phyloP scores from a whole-genome alignment of 2,329 filamentous ascomycete species.

The Trichoderma sp. region DNA sequence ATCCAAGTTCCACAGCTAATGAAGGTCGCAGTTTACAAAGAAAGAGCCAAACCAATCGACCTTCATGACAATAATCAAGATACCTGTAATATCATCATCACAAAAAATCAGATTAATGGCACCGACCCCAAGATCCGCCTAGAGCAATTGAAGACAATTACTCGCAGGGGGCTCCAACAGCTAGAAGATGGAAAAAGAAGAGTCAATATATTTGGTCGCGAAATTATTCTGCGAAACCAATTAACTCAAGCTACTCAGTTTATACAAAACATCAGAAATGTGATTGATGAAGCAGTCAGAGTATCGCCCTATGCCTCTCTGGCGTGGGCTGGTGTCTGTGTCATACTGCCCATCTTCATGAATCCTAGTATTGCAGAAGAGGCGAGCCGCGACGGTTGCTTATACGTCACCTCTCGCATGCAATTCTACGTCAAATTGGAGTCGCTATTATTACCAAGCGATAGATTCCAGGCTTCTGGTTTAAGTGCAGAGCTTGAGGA shows the following conservation, averaged over 20 bases:
- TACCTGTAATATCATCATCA: rapidly evolving
- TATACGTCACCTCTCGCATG: neutral
- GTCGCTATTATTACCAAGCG: neutral
- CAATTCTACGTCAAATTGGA: neutral
- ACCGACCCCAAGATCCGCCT: rapidly evolving
- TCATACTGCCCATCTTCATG: neutral
- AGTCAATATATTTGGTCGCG: neutral
- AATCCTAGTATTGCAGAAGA: neutral
- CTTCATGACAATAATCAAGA: neutral
- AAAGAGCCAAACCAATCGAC: neutral
- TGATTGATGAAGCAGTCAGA: neutral
- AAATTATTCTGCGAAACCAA: neutral
- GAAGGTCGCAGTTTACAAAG: neutral
- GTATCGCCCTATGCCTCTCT: neutral
- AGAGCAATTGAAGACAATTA: neutral
- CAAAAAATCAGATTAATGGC: neutral
- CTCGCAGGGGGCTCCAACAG: neutral
- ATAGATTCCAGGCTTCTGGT: neutral
- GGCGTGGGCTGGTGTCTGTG: neutral
- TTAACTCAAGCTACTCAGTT: neutral
- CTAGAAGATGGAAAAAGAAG: neutral
- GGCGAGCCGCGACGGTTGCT: neutral
- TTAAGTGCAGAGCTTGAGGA: neutral
- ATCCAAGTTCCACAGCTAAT: neutral
- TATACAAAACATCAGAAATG: neutral